These are phyloP conservation scores for Phytophthora macrochlamydospora DNA, from an alignment of 352 stramenopile genomes.

Conservation along the genomic window DNA sequence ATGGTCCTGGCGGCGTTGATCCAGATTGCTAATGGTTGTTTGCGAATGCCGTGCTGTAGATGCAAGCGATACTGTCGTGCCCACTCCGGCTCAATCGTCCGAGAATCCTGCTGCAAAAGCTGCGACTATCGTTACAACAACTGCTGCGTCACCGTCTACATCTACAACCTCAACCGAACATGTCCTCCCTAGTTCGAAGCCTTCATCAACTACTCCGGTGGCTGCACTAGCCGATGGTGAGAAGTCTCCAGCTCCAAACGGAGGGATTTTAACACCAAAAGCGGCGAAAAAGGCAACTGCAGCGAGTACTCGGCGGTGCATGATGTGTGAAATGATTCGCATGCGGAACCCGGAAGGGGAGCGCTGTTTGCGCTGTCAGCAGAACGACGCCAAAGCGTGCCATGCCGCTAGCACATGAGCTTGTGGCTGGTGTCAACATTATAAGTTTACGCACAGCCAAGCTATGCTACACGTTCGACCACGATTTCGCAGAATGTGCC, in stretches of 20 bases:
- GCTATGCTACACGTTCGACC: neutral
- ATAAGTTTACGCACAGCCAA: neutral
- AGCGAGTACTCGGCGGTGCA: constrained; percentile 26
- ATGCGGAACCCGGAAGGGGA: constrained; percentile 46
- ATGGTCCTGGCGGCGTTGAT: neutral
- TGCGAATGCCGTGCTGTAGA: constrained; percentile 15
- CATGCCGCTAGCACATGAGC: neutral
- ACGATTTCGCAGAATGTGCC: too few species aligned
- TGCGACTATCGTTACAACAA: constrained; percentile 2
- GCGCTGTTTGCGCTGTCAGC: constrained; percentile 42
- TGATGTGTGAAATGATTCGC: constrained; percentile 55
- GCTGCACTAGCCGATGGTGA: constrained; percentile 6
- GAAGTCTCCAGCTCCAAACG: constrained; percentile 1
- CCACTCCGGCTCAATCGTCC: neutral
- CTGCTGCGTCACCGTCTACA: neutral
- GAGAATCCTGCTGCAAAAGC: neutral
- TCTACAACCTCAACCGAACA: constrained; percentile 1
- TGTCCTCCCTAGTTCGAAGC: neutral
- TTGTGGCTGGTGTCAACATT: constrained; percentile 8
- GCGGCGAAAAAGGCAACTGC: constrained; percentile 6
- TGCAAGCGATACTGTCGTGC: constrained; percentile 14
- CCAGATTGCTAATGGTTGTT: neutral
- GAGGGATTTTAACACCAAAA: constrained; percentile 2
- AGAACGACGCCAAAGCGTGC: constrained; percentile 22
- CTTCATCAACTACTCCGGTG: neutral